Conservation (phyloP, 2,329 filamentous ascomycete species). For the Penicillium griseofulvum region DNA sequence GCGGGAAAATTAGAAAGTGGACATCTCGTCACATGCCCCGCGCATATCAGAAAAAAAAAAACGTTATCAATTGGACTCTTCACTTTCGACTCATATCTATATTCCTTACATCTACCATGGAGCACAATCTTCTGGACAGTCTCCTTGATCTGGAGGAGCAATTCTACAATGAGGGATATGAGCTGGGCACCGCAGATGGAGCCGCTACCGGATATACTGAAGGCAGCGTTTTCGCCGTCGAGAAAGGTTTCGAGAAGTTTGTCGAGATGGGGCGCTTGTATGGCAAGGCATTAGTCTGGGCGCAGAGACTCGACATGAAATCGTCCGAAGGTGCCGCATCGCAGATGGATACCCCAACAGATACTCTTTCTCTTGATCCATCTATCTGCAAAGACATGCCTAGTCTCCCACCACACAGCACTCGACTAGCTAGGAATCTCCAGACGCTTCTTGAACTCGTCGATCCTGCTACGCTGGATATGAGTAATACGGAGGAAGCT, state of each 20-base stretch:
- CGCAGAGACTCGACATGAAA: slow-evolving; percentile 58
- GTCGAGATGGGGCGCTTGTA: slow-evolving; percentile 74
- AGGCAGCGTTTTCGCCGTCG: slow-evolving; percentile 84
- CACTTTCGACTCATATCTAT: not conserved
- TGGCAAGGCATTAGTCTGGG: slow-evolving; percentile 80
- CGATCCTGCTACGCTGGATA: slow-evolving; percentile 73
- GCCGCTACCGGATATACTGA: slow-evolving; percentile 75
- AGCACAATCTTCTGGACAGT: slow-evolving; percentile 54
- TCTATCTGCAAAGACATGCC: slow-evolving; percentile 43
- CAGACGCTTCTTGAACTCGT: slow-evolving; percentile 71
- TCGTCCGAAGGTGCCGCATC: slow-evolving; percentile 11
- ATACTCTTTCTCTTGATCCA: slow-evolving; percentile 25
- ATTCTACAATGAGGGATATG: slow-evolving; percentile 82
- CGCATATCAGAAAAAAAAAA: slow-evolving; percentile 21
- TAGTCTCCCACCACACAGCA: slow-evolving; percentile 51
- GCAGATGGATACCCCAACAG: slow-evolving; percentile 4
- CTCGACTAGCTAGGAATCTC: slow-evolving; percentile 74
- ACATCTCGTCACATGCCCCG: slow-evolving; percentile 24
- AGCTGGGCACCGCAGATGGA: slow-evolving; percentile 72
- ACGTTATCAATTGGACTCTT: not conserved
- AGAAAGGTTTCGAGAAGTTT: slow-evolving; percentile 94
- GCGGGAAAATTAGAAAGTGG: slow-evolving; percentile 57
- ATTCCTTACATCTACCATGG: slow-evolving; percentile 27
- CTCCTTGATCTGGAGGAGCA: slow-evolving; percentile 61
- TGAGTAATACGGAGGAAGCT: slow-evolving; percentile 79